Evolutionary conservation across 129 eudicot species (phyloP), one percentile per base, ranked within the genome.

Genomic region (Centaurea solstitialis): DNA sequence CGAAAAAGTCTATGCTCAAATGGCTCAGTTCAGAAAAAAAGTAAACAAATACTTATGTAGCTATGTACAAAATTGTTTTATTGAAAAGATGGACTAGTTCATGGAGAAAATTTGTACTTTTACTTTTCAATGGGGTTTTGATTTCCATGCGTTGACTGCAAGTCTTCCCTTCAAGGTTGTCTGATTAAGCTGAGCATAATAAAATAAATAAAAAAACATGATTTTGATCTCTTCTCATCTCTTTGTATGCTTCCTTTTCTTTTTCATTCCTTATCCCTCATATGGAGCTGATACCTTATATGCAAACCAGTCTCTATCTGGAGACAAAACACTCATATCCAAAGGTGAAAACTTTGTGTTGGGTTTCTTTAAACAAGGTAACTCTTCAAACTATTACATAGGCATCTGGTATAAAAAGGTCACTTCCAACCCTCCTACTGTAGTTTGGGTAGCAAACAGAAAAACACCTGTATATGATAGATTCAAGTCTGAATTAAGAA

Each of bases 371-470:
- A 74, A 37, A 41, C 85, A 89, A 82, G 87, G 90, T 76, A 68
- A 84, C 6, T 79, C 87, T 57, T 23, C 83, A 68, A 85, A 83
- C 53, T 82, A 74, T 77, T 91, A 89, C 71, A n/a, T 91, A 17
- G 91, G 90, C 20, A 91, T 87, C 23, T 87, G 90, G 97, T 86
- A 83, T 24, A 74, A 22, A 0, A 50, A 74, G 5, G 23, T 80
- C 6, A 0, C 7, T 24, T 4, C 24, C 24, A 59, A n/a, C 17
- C 78, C 30, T 13, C 76, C 59, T 47, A 76, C 91, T 4, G 20
- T 85, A 11, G 84, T 82, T 40, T 87, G 91, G 93, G 93, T 87
- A 3, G 91, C 91, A 9, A 90, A 90, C 41, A 82, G 94, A 73
- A 87, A 83, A 13, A 69, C 23, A 4, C 90, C 92, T 23, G 37